Evolutionary conservation across 2,329 filamentous ascomycete genomes (phyloP).

Genomic region (Pyrenophora teres): DNA sequence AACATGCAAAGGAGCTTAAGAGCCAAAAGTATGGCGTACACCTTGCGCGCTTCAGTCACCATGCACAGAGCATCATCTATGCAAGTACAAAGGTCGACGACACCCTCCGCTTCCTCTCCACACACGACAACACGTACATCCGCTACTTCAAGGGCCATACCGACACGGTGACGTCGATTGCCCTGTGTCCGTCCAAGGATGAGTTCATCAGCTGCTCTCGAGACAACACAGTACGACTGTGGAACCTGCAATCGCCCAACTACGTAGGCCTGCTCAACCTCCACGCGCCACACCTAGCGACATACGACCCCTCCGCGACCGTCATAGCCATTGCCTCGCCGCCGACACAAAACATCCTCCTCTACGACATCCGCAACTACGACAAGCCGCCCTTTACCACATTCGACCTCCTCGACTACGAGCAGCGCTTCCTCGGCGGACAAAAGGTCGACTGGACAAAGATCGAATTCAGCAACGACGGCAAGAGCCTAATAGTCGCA

Average conservation of each 20-base stretch:
- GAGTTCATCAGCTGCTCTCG: constrained; percentile 89
- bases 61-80: constrained; percentile 88
- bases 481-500: constrained; percentile 80
- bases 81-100: constrained; percentile 95
- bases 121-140: constrained; percentile 94
- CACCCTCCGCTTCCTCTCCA: constrained; percentile 83
- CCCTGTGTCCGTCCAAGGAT: constrained; percentile 84
- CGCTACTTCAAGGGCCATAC: constrained; percentile 95
- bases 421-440: constrained; percentile 51
- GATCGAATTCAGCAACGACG: constrained; percentile 95
- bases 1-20: constrained; percentile 83
- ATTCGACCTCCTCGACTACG: constrained; percentile 77
- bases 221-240: constrained; percentile 89
- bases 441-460: constrained; percentile 77
- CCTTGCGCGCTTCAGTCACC: constrained; percentile 91
- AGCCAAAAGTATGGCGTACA: constrained; percentile 98
- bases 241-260: constrained; percentile 82
- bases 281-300: constrained; percentile 77
- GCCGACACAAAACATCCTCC: constrained; percentile 74
- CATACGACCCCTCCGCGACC: constrained; percentile 89
- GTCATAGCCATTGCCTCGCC: constrained; percentile 91
- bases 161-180: constrained; percentile 78
- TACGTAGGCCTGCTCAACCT: constrained; percentile 81
- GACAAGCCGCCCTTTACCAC: constrained; percentile 87
- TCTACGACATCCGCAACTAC: constrained; percentile 94